These are phyloP conservation scores for Gillenia trifoliata DNA, from an alignment of 306 rosid species.

Conservation along the genomic window DNA sequence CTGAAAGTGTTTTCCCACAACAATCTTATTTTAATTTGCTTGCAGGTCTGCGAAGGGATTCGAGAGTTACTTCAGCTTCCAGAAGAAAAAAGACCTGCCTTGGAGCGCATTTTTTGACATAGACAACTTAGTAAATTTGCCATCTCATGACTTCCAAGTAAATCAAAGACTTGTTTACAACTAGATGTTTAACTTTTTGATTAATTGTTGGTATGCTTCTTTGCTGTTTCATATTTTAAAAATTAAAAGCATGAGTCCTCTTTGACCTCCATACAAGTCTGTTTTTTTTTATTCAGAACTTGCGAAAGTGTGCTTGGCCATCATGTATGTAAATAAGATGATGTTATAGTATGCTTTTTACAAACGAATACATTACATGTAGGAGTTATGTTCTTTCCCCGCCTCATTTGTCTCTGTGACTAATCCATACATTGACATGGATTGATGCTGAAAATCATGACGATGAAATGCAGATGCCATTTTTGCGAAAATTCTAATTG, in stretches of 20 bases:
- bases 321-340: not conserved
- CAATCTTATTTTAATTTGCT: no score
- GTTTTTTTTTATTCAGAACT: not conserved
- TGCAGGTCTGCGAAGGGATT: constrained; percentile 90
- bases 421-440: no score
- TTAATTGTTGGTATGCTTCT: not conserved
- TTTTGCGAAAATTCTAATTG: not conserved
- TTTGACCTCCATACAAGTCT: no score
- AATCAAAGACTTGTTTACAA: not conserved
- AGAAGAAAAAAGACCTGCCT: constrained; percentile 49
- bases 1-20: no score
- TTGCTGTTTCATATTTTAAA: not conserved
- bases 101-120: constrained; percentile 42
- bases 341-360: not conserved
- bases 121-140: not conserved
- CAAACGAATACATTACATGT: no score
- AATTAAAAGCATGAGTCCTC: no score
- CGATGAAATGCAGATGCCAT: no score
- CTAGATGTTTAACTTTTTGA: not conserved
- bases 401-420: no score
- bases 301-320: not conserved
- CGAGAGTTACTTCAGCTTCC: constrained; percentile 75
- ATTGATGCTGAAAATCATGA: no score
- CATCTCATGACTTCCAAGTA: not conserved
- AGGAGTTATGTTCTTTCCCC: no score